A percentile compares a stretch with the other conserved stretches of the same genome.
Evolutionary conservation across 1,139 yeast species (phyloP).

Genomic region (Cylindricascospora bacillispora): DNA sequence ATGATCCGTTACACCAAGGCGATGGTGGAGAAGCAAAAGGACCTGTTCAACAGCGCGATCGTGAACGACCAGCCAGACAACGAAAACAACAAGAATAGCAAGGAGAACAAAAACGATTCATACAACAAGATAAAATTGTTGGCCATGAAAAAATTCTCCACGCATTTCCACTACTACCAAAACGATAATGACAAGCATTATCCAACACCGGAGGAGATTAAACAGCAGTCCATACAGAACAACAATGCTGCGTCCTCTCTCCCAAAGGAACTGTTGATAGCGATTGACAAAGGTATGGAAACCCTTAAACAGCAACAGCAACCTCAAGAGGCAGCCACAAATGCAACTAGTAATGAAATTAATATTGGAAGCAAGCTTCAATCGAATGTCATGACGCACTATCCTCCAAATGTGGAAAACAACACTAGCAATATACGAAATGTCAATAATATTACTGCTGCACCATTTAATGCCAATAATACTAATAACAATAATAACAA

Average conservation of each 20-base stretch:
- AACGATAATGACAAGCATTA: slow-evolving; percentile 23
- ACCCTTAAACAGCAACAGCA: slow-evolving; percentile 15
- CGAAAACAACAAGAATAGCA: slow-evolving; percentile 6
- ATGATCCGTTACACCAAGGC: slow-evolving; percentile 68
- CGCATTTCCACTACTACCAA: slow-evolving; percentile 26
- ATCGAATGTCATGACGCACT: too few species aligned
- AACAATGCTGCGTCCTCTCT: slow-evolving; percentile 18
- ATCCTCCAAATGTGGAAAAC: too few species aligned
- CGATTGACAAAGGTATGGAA: slow-evolving; percentile 23
- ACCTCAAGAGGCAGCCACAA: slow-evolving; percentile 32
- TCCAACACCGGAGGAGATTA: slow-evolving; percentile 26
- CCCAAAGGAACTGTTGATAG: slow-evolving; percentile 19
- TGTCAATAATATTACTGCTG: too few species aligned
- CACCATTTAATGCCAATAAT: slow-evolving; percentile 2
- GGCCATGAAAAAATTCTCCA: slow-evolving; percentile 25
- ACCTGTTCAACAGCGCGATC: slow-evolving; percentile 8
- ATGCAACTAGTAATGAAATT: slow-evolving; percentile 34
- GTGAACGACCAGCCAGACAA: slow-evolving; percentile 6
- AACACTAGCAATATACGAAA: too few species aligned
- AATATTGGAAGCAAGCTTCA: too few species aligned
- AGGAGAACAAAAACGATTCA: slow-evolving; percentile 21
- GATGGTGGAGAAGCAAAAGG: slow-evolving; percentile 27
- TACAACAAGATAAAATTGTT: slow-evolving; percentile 23
- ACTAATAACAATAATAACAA: slow-evolving; percentile 3
- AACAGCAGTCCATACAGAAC: slow-evolving; percentile 21